Percentiles rank a stretch among this genome's conserved stretches.
Evolutionary conservation across 495 filamentous ascomycete species (phyloP).

Genomic region (Evansstolkia leycettana): DNA sequence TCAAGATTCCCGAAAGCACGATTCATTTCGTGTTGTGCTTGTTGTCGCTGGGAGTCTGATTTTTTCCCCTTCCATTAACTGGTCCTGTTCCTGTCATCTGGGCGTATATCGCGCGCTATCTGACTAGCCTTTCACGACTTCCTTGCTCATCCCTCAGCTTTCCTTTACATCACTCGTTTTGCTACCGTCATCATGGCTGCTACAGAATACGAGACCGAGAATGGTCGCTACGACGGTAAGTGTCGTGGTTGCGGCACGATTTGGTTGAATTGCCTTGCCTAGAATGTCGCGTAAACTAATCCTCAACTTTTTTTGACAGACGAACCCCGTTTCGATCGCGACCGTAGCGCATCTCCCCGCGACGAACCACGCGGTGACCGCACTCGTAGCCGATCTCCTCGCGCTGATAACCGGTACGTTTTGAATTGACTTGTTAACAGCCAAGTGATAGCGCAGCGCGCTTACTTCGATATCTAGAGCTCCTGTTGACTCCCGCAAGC

Average conservation of each 20-base stretch:
- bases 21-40: background rate
- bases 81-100: background rate
- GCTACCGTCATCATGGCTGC: slow-evolving; percentile 24
- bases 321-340: slow-evolving; percentile 72
- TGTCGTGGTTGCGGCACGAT: slow-evolving; percentile 3
- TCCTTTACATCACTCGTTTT: slow-evolving; percentile 4
- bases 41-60: slow-evolving; percentile 2
- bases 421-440: too few species aligned
- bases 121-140: slow-evolving; percentile 1
- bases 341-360: slow-evolving; percentile 89
- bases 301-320: slow-evolving; percentile 34
- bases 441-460: background rate
- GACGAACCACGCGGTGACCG: slow-evolving; percentile 58
- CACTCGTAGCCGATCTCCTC: slow-evolving; percentile 67
- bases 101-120: slow-evolving; percentile 1
- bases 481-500: slow-evolving; percentile 31
- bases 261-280: slow-evolving; percentile 1
- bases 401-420: slow-evolving; percentile 62
- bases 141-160: slow-evolving; percentile 1
- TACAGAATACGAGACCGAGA: slow-evolving; percentile 82
- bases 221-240: slow-evolving; percentile 78
- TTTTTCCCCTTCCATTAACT: slow-evolving; percentile 5
- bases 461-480: slow-evolving; percentile 5
- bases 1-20: slow-evolving; percentile 1
- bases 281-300: slow-evolving; percentile 3